Base-by-base conservation (phyloP, 2,329 filamentous ascomycete species). In the Ophiostoma australiae region DNA sequence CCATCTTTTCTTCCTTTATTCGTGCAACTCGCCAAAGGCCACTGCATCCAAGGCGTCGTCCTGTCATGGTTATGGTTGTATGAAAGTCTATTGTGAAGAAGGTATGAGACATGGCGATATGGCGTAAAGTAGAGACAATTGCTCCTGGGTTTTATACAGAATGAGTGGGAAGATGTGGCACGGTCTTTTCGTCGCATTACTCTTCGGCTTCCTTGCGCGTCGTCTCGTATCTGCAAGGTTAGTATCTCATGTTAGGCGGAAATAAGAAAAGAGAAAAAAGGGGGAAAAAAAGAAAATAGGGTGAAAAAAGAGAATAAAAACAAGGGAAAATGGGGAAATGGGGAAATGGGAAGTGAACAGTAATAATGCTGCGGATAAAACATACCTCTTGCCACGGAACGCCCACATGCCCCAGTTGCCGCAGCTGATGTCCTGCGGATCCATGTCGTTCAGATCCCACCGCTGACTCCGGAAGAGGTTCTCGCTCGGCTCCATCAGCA, bases 391-490 rank as follows among this genome's bases (percentile, higher is more conserved):
- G 76, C 95, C 95, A 81, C 95, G 88, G 84, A 99, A 99, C 17
- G 91, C 93, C 93, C 96, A 99, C 1, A 97, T 84, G 13, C 95
- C 95, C 93, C 93, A 99, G 80, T 99, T 99, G 70, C 95, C 94
- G 77, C 93, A 96, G 76, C 90, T 97, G 73, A 98, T 84, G 80
- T 98, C 95, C 78, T 96, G 92, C 7, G 94, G 94, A 79, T 97
- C 95, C 74, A 95, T 82, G 78, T 99, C 96, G 77, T 99, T 97
- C 77, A 99, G 80, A 81, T 99, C 96, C 96, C 96, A 99, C 76
- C 94, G 86, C 78, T 97, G 81, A 82, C 95, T 99, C 77, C 94
- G 87, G 83, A 99, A 99, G 20, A 85, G 86, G 78, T 99, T 99
- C 85, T 98, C 94, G 52, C 93, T 94, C 0, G 96, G 95, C 80